Evolutionary conservation across 2,329 filamentous ascomycete species (phyloP), one percentile per base, ranked within the genome.

Genomic region (Botrytis fragariae): DNA sequence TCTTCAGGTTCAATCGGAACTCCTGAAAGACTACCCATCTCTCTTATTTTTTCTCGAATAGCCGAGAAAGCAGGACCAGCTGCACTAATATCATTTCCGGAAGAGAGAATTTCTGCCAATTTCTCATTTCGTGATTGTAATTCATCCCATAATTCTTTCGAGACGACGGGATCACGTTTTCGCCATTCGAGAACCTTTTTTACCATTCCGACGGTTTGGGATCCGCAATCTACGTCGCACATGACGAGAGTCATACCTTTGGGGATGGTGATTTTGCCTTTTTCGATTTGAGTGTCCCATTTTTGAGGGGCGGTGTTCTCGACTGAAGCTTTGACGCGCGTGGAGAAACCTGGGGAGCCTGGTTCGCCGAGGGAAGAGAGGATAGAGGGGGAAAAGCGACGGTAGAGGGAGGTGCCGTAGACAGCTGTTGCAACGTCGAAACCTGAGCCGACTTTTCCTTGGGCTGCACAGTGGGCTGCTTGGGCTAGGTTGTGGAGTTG

Each of bases 151-250:
- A 98, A 85, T 74, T 82, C 79, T 75, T 89, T 88, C 2, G 94
- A 91, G n/a, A 86, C 88, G 4, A 86, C 86, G 0, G 86, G 83
- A 32, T 93, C 89, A 65, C 87, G 83, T 68, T 88, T 88, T 69
- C 92, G 87, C 96, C 96, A 99, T 45, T 88, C 87, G 4, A 98
- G 86, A 22, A 99, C 93, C 80, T 93, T 89, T 84, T 95, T 97
- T 54, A 98, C 96, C 96, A 99, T 98, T 22, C 94, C 89, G 0
- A 97, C 95, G 12, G 95, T 98, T 84, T 97, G 89, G 67, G 92
- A 95, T 45, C 96, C 96, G 80, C 95, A 97, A 81, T 97, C 93
- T 10, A 99, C 96, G 80, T 99, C 96, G 80, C 94, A 97, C 91
- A 99, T 96, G 74, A 97, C 89, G 77, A 98, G 86, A 37, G 92